Evolutionary conservation across 1,139 yeast genomes (phyloP).

Genomic region (Yarrowia galli): DNA sequence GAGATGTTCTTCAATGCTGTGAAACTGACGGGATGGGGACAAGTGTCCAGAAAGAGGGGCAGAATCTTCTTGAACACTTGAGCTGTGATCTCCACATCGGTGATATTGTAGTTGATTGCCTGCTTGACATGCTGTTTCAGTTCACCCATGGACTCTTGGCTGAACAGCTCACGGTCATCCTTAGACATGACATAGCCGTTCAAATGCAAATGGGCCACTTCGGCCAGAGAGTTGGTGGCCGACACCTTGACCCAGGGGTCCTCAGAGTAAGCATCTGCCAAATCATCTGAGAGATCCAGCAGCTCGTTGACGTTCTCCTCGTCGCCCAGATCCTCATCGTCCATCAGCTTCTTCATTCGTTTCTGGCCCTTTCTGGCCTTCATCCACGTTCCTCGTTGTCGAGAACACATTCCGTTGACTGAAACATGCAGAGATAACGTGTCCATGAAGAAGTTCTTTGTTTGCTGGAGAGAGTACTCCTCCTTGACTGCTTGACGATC

Average conservation of each 20-base stretch:
- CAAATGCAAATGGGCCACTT: constrained; percentile 84
- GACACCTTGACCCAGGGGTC: constrained; percentile 56
- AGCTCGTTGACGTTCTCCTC: constrained; percentile 31
- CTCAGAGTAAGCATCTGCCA: constrained; percentile 44
- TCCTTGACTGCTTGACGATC: constrained; percentile 88
- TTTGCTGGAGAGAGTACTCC: constrained; percentile 72
- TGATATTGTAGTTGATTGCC: constrained; percentile 77
- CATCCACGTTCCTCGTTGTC: constrained; percentile 83
- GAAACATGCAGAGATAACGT: constrained; percentile 95
- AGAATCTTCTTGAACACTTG: constrained; percentile 70
- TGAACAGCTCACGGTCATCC: constrained; percentile 28
- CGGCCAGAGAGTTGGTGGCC: constrained; percentile 79
- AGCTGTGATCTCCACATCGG: constrained; percentile 80
- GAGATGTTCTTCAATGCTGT: constrained; percentile 84
- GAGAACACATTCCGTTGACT: constrained; percentile 88
- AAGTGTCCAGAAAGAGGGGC: constrained; percentile 68
- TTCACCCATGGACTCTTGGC: constrained; percentile 58
- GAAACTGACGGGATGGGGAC: constrained; percentile 95
- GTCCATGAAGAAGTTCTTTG: constrained; percentile 83
- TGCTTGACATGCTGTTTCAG: constrained; percentile 48
- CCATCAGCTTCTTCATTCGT: constrained; percentile 16
- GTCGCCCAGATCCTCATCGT: constrained; percentile 30
- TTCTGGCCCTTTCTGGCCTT: constrained; percentile 52
- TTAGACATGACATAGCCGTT: constrained; percentile 50
- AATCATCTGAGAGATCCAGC: constrained; percentile 41